These are phyloP conservation scores for Mrakia hoshinonis DNA, from an alignment of 768 basidiomycete species.

Conservation along the genomic window DNA sequence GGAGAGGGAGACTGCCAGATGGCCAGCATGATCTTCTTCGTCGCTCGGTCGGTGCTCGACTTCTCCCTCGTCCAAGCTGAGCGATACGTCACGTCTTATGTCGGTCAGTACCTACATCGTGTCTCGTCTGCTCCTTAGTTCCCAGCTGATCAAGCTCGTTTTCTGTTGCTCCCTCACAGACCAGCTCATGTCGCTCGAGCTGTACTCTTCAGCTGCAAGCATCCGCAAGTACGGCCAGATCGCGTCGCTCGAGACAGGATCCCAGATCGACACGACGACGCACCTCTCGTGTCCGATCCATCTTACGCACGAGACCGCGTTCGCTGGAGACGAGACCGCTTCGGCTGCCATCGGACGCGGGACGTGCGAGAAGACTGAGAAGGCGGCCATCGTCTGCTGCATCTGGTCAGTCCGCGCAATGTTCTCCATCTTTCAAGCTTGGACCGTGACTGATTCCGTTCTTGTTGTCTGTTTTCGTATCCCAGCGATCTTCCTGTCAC, in stretches of 20 bases:
- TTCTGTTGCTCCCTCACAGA: background rate
- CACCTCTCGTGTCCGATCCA: conserved; percentile 23
- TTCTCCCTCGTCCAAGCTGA: conserved; percentile 8
- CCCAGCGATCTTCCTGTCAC: conserved; percentile 14
- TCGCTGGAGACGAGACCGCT: conserved; percentile 4
- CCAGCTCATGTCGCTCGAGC: conserved; percentile 6
- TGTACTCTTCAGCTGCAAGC: conserved; percentile 11
- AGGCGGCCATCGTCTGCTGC: conserved; percentile 16
- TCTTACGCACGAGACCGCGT: conserved; percentile 6
- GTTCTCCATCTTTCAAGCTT: background rate
- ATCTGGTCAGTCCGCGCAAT: conserved; percentile 1
- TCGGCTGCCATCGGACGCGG: background rate
- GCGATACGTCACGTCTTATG: conserved; percentile 21
- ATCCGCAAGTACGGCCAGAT: conserved; percentile 6
- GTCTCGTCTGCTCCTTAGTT: background rate
- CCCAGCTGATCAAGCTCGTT: background rate
- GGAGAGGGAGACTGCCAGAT: conserved; percentile 24
- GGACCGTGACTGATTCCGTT: background rate
- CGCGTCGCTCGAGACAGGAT: background rate
- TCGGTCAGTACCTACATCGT: background rate
- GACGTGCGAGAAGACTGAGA: conserved; percentile 10
- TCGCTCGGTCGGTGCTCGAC: background rate
- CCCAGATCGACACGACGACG: conserved; percentile 25
- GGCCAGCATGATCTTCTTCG: conserved; percentile 17
- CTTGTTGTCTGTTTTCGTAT: background rate